These are phyloP conservation scores for Tulasnella sp. DNA, from an alignment of 768 basidiomycete genomes.

Conservation along the genomic window DNA sequence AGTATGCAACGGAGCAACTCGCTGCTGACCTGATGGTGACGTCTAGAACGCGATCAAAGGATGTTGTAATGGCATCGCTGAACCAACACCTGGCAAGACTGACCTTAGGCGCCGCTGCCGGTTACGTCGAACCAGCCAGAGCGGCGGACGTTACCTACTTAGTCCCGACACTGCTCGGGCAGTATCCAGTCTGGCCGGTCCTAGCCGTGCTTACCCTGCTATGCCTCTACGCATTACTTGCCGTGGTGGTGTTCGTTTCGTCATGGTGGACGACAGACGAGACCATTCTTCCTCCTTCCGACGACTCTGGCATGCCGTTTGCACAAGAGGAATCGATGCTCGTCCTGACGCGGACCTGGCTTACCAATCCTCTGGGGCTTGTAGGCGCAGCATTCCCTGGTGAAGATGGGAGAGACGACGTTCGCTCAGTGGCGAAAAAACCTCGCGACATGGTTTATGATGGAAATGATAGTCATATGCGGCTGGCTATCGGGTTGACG, in stretches of 20 bases:
- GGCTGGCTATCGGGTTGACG: neutral
- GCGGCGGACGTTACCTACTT: neutral
- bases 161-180: neutral
- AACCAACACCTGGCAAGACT: neutral
- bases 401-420: neutral
- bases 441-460: neutral
- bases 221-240: neutral
- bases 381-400: neutral
- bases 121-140: neutral
- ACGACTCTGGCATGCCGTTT: neutral
- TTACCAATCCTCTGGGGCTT: neutral
- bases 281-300: neutral
- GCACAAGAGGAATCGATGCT: neutral
- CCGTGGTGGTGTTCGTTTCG: neutral
- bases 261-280: neutral
- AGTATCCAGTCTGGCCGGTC: neutral
- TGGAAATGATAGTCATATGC: neutral
- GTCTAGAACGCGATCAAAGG: neutral
- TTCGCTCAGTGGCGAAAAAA: neutral
- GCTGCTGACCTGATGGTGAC: neutral
- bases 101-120: neutral
- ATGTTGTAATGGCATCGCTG: neutral
- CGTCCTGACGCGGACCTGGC: neutral
- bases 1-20: neutral
- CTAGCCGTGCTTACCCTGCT: neutral